Evolutionary conservation across 305 asterid genomes (phyloP).

Genomic region (Fraxinus paxiana): DNA sequence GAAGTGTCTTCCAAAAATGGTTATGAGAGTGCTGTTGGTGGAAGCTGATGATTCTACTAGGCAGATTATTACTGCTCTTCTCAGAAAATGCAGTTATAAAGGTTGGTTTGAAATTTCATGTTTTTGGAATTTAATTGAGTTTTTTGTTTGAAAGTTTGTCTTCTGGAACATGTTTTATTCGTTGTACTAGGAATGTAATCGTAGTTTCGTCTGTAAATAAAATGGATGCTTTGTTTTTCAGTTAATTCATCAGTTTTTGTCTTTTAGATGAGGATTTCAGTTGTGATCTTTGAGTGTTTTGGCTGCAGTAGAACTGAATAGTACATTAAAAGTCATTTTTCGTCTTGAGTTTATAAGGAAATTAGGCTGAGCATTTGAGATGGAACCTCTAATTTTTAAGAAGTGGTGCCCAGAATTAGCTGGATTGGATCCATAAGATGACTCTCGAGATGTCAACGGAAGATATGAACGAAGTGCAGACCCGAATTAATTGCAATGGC

Average conservation of each 20-base stretch:
- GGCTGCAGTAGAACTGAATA: background rate
- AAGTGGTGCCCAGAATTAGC: background rate
- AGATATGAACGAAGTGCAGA: background rate
- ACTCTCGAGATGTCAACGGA: background rate
- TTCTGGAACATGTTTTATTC: background rate
- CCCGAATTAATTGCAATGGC: background rate
- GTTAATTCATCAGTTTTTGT: constrained; percentile 6
- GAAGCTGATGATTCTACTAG: constrained; percentile 92
- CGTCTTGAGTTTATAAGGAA: background rate
- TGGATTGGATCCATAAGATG: background rate
- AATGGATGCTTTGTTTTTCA: constrained; percentile 16
- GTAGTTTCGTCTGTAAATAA: constrained; percentile 2
- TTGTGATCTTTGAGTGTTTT: background rate
- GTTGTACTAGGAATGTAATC: background rate
- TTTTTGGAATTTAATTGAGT: constrained; percentile 4
- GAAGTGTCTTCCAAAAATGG: constrained; percentile 73
- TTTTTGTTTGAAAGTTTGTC: background rate
- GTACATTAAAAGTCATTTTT: background rate
- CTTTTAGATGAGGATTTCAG: background rate
- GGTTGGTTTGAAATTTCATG: constrained; percentile 39
- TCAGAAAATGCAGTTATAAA: constrained; percentile 87
- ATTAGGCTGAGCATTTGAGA: background rate
- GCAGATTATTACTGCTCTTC: constrained; percentile 87
- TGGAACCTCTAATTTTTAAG: background rate
- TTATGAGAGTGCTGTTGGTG: constrained; percentile 68